Base-by-base conservation (phyloP, 2,329 filamentous ascomycete genomes). In the Fusarium chlamydosporum region DNA sequence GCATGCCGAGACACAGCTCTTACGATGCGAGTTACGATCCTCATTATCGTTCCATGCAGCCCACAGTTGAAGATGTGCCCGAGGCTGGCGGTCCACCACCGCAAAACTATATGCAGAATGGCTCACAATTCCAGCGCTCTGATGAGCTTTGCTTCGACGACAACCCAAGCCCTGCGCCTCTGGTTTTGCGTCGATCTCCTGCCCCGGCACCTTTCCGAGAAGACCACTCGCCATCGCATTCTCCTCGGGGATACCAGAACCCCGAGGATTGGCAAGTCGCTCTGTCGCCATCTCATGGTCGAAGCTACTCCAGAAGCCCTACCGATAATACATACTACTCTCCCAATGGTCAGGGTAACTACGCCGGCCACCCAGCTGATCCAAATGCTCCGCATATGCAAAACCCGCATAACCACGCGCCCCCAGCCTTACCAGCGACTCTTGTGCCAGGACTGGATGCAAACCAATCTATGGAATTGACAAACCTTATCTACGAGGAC, bases 21-120 rank as follows among this genome's bases (percentile, higher is more conserved):
- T 85, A 86, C 58, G 86, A 89, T 63, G 74, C 77, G 29, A 75
- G 69, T 6, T 82, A 84, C 33, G 85, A 84, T 54, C 72, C 77
- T 37, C 83, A 83, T 40, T 79, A 81, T 72, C 81, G 82, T 60
- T 83, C 84, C 1, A 84, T 88, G 85, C 88, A 89, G 70, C 87
- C 85, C 4, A 89, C 85, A 8, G 88, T 88, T 7, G 89, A 91
- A 73, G 89, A 91, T 66, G 87, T 84, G 7, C 88, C 88, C 6
- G 87, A 89, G 48, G 84, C 85, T 2, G 80, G 82, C 2, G 70
- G 69, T 6, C 62, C 59, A 9, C 56, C 68, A 5, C 70, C 76
- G 8, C 75, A 79, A n/a, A 65, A 73, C 9, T 65, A 71, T 46
- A 55, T 73, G 29, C 72, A 75, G 16, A 72, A 68, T 50, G 68